Evolutionary conservation across 129 eudicot species (phyloP).

Genomic region (Cynara cardunculus): DNA sequence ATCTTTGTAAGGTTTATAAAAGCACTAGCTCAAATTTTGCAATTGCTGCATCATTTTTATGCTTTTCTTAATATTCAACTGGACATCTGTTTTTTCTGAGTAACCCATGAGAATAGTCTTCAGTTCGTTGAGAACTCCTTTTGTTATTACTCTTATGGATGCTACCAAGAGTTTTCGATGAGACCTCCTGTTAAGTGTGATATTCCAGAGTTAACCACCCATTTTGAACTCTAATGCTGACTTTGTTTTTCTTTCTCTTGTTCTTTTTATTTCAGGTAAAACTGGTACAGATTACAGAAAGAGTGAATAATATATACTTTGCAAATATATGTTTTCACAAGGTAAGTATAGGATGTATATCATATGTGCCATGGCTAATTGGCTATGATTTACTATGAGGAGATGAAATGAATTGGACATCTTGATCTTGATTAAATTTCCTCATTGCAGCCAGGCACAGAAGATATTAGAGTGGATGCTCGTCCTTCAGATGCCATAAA

Average conservation of each 20-base stretch:
- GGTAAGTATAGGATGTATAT: constrained; percentile 35
- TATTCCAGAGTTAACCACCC: background rate
- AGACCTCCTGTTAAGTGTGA: background rate
- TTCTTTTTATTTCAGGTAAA: constrained; percentile 46
- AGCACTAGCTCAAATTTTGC: background rate
- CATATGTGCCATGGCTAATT: background rate
- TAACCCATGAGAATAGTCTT: too few species aligned
- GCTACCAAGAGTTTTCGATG: background rate
- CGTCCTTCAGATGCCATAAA: constrained; percentile 91
- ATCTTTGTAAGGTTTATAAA: constrained; percentile 2
- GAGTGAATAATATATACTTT: constrained; percentile 57
- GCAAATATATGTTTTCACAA: constrained; percentile 52
- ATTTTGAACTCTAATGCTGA: background rate
- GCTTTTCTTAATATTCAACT: background rate
- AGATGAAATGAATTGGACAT: background rate
- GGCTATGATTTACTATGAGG: background rate
- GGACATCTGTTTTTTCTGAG: background rate
- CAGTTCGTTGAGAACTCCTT: too few species aligned
- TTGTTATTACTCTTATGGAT: background rate
- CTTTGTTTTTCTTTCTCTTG: background rate
- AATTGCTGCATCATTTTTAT: background rate
- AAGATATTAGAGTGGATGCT: constrained; percentile 57
- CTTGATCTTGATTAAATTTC: constrained; percentile 14
- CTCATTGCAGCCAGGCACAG: constrained; percentile 51
- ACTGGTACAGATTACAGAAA: constrained; percentile 60